Base-by-base conservation (phyloP, 2,329 filamentous ascomycete species). In the Alternaria sp. region DNA sequence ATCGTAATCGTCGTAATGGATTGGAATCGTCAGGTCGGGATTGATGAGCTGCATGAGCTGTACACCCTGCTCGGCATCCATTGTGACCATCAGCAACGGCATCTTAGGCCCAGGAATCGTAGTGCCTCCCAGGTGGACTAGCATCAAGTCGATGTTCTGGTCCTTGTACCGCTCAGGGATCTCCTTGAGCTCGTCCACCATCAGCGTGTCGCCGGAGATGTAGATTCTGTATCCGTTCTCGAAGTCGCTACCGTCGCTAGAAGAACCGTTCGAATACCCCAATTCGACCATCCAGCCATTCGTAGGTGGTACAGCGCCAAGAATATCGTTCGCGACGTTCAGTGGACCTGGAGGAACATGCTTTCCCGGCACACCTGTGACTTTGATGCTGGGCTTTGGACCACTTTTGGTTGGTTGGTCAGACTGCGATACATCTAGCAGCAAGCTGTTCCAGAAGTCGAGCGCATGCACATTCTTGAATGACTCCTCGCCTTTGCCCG, bases 201-300 rank as follows among this genome's bases (percentile, higher is more conserved):
- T 81, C 8, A 91, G 80, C 2, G 88, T 91, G 72, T 91, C 88
- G 19, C 89, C 89, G 0, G 88, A 88, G 62, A 91, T 90, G 77
- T 91, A 91, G 70, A 90, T 89, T 15, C 79, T 77, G 70, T 88
- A 88, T 1, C 86, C 85, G 21, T 77, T 81, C 11, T 82, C 73
- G 62, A 86, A 83, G 0, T 66, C 59, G 5, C 65, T 64, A 1
- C 65, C 57, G 21, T 72, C 19, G 15, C 61, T 26, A 36, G 63
- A 32, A n/a, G 44, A 54, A 10, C 63, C 36, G 45, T 72, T 59
- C 26, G 65, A 75, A 67, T 86, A 83, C 1, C 88, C 88, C 10
- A 91, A 78, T 74, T 91, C 88, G 5, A 91, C 64, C 79, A 91
- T 86, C 88, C 88, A 91, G 30, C 89, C 88, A 71, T 90, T 90